Percentiles rank a stretch among this genome's conserved stretches.
Evolutionary conservation across 2,329 filamentous ascomycete species (phyloP).

Genomic region (Penicillium sp.): DNA sequence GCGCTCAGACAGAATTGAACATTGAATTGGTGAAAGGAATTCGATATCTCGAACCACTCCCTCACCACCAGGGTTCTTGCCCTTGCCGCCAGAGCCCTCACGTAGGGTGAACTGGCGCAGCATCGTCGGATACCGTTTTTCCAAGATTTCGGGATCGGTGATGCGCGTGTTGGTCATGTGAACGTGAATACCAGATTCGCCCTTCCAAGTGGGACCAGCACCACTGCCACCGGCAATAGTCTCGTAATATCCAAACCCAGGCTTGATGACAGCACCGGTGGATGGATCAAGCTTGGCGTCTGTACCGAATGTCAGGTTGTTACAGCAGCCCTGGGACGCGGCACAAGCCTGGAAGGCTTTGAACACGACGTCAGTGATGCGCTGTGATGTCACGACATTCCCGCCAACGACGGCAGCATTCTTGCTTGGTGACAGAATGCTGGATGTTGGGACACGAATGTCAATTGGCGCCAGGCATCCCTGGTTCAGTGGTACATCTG

Average conservation of each 20-base stretch:
- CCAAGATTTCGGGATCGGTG: constrained; percentile 78
- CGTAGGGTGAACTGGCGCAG: constrained; percentile 70
- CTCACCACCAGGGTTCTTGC: constrained; percentile 68
- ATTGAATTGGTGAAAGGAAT: constrained; percentile 76
- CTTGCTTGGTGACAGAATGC: constrained; percentile 71
- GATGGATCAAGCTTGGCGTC: constrained; percentile 66
- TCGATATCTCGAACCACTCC: constrained; percentile 81
- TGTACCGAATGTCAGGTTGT: constrained; percentile 76
- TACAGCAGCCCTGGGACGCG: constrained; percentile 75
- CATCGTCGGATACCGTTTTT: constrained; percentile 74
- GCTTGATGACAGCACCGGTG: constrained; percentile 53
- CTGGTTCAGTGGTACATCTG: constrained; percentile 84
- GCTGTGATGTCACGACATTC: constrained; percentile 75
- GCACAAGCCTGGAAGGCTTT: constrained; percentile 77
- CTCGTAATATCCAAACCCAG: constrained; percentile 84
- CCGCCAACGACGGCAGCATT: constrained; percentile 79
- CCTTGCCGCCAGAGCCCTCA: constrained; percentile 62
- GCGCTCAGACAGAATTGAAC: constrained; percentile 74
- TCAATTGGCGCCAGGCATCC: constrained; percentile 76
- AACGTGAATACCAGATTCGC: constrained; percentile 73
- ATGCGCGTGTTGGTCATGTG: constrained; percentile 90
- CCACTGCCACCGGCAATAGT: constrained; percentile 80
- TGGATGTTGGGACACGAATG: constrained; percentile 66
- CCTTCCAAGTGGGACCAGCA: constrained; percentile 72
- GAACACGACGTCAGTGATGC: constrained; percentile 79